A percentile compares a stretch with the other conserved stretches of the same genome.
Evolutionary conservation across 2,329 filamentous ascomycete genomes (phyloP).

Genomic region (Penicillium hordei): DNA sequence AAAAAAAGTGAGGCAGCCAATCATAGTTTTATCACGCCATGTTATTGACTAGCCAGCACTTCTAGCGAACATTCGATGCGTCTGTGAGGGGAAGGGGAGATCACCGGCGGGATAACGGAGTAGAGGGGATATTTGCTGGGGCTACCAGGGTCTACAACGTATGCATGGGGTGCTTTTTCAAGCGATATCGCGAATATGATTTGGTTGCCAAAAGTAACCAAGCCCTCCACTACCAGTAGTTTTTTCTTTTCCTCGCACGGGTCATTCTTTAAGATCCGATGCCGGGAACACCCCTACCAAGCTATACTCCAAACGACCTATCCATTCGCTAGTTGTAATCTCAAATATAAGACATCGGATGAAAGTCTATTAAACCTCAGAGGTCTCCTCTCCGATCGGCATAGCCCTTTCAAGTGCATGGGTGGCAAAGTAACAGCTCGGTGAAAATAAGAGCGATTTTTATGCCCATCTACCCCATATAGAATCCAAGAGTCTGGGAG

Average conservation of each 20-base stretch:
- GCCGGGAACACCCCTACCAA: not conserved
- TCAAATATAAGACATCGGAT: not conserved
- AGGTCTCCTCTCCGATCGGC: constrained; percentile 1
- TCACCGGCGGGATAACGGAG: not conserved
- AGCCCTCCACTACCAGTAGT: no score
- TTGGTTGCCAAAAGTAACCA: not conserved
- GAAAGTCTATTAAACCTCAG: not conserved
- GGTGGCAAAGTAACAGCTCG: not conserved
- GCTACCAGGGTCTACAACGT: not conserved
- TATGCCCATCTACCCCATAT: not conserved
- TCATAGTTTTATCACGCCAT: not conserved
- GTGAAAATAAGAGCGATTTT: not conserved
- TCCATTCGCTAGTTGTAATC: not conserved
- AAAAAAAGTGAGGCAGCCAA: constrained; percentile 5
- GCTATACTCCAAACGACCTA: not conserved
- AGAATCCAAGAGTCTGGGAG: not conserved
- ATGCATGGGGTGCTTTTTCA: not conserved
- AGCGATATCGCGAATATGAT: not conserved
- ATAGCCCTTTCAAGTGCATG: not conserved
- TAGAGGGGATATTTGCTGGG: constrained; percentile 2
- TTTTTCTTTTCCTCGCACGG: not conserved
- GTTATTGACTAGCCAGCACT: not conserved
- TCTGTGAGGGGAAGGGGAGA: constrained; percentile 2
- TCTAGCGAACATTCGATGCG: constrained; percentile 9
- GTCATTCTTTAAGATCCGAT: not conserved